Evolutionary conservation across 208 protist genomes (phyloP).

Genomic region (Kentomonas sorsogonicus): DNA sequence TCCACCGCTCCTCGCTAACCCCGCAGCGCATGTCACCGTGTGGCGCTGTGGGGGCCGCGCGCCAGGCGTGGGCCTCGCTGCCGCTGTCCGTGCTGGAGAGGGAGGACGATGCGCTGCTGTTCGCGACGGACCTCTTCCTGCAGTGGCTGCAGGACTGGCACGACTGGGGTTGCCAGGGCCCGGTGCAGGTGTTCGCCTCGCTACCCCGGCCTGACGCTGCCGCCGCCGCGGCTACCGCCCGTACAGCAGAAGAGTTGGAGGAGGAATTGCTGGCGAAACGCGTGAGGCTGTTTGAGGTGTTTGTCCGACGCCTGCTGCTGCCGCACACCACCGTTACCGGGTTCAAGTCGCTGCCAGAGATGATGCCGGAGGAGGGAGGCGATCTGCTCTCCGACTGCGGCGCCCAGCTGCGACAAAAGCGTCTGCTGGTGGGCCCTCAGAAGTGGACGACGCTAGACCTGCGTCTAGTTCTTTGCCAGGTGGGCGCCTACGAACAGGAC

Average conservation of each 20-base stretch:
- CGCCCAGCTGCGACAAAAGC: constrained; percentile 23
- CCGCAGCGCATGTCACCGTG: constrained; percentile 29
- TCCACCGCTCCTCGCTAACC: constrained; percentile 33
- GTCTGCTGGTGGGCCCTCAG: constrained; percentile 35
- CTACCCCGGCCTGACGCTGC: too few relatives aligned
- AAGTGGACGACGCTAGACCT: constrained; percentile 59
- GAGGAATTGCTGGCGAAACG: constrained; percentile 6
- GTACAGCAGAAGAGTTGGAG: too few relatives aligned
- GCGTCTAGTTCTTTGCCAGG: constrained; percentile 35
- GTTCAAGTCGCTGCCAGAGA: constrained; percentile 17
- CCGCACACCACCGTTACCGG: constrained; percentile 22
- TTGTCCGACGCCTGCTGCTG: constrained; percentile 33
- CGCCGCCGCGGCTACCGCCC: too few relatives aligned
- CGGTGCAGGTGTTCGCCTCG: constrained; percentile 36
- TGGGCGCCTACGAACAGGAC: constrained; percentile 31
- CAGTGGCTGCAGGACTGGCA: constrained; percentile 62
- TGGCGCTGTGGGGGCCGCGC: constrained; percentile 8
- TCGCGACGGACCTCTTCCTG: constrained; percentile 51
- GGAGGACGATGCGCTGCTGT: constrained; percentile 28
- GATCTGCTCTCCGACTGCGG: constrained; percentile 24
- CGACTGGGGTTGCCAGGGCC: constrained; percentile 42
- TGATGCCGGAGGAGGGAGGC: constrained; percentile 32
- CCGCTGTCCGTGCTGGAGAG: constrained; percentile 22
- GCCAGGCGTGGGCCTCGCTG: constrained; percentile 44
- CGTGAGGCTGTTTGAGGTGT: constrained; percentile 31